Conservation (phyloP, 371 early-diverging fungal species). For the Mucor racemosus region DNA sequence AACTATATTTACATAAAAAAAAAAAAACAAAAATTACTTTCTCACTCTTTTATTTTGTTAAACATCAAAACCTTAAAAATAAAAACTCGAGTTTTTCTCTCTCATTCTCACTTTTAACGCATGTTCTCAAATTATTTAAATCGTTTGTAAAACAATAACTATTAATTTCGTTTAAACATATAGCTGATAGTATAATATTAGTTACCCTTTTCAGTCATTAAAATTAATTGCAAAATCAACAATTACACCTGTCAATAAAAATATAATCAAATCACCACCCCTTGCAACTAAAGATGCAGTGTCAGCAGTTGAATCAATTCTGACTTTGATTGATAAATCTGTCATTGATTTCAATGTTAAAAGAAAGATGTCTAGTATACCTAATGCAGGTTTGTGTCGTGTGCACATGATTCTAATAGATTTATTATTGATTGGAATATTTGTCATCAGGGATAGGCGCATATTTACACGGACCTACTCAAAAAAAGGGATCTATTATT, state of each 20-base stretch:
- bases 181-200: neutral
- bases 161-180: neutral
- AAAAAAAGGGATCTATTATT: slow-evolving; percentile 29
- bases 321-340: slow-evolving; percentile 5
- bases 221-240: slow-evolving; percentile 10
- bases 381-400: slow-evolving; percentile 20
- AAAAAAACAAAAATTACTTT: neutral
- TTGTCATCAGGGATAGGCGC: slow-evolving; percentile 27
- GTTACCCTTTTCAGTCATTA: slow-evolving; percentile 22
- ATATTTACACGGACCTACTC: slow-evolving; percentile 28
- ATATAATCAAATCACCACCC: neutral
- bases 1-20: slow-evolving; percentile 9
- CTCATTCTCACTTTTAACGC: neutral
- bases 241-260: neutral
- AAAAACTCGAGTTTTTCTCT: slow-evolving; percentile 5
- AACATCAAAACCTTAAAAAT: neutral
- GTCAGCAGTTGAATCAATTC: slow-evolving; percentile 13
- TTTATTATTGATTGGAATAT: too few relatives aligned
- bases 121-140: slow-evolving; percentile 24
- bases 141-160: slow-evolving; percentile 19
- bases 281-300: slow-evolving; percentile 8
- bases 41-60: slow-evolving; percentile 8
- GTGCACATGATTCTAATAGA: neutral
- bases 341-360: slow-evolving; percentile 15
- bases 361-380: slow-evolving; percentile 21